Base-by-base conservation (phyloP, 176 grass and related monocot species). In the Ampelocalamus luodianensis region DNA sequence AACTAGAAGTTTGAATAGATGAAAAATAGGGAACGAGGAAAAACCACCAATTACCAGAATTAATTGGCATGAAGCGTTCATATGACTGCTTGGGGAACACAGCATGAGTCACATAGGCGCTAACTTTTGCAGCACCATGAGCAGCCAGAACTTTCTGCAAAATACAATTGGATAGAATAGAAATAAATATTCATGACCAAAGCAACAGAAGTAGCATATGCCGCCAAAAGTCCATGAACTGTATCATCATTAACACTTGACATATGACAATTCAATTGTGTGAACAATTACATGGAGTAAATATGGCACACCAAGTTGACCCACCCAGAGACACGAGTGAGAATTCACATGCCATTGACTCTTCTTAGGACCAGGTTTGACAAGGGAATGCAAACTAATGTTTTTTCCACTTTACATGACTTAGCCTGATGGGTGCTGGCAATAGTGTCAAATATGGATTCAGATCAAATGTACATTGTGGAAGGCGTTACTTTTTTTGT, bases 101-200 rank as follows among this genome's bases (percentile, higher is more conserved):
- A 78, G 90, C 93, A 83, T 98, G 96, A 85, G 96, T 98, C 37
- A 95, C 96, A 83, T 95, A 98, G n/a, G 96, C 93, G 60, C 93
- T 98, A 56, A 98, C 86, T 90, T 92, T 98, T 75, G 85, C 51
- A 14, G 95, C 95, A n/a, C 95, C 95, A 59, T 95, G 84, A 49
- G 59, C 80, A 83, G 84, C 67, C 29, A 90, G 59, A 87, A 90
- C 89, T 87, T 90, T 90, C 84, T 90, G 67, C 42, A 61, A 38
- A 84, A 79, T 10, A 86, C 5, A 78, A 32, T 75, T 27, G 15
- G 58, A 60, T 1, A 58, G 0, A 32, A 67, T 14, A 38, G 6
- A 43, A 64, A 23, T 63, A 27, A 64, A 23, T 54, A 27, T 53
- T n/a, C 5, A 78, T 79, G 67, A 42, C 1, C 39, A 44, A 56